These are phyloP conservation scores for Sporothrix brasiliensis DNA, from an alignment of 2,329 filamentous ascomycete genomes.

Conservation along the genomic window DNA sequence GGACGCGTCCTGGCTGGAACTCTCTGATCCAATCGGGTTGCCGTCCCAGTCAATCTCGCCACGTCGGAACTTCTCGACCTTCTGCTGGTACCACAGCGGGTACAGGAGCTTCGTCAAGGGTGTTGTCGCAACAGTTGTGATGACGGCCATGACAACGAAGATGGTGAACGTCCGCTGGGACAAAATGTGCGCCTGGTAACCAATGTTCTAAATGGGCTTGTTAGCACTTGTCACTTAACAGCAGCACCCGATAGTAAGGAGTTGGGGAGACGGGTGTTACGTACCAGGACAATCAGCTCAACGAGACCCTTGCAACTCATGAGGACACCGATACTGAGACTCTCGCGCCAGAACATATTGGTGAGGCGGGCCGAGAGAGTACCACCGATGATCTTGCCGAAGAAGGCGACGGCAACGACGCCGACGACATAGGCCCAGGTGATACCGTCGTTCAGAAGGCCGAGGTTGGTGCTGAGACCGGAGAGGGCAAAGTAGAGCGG, in stretches of 20 bases:
- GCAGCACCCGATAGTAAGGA: neutral
- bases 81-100: conserved; percentile 63
- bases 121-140: conserved; percentile 83
- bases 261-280: conserved; percentile 38
- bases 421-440: conserved; percentile 90
- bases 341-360: conserved; percentile 87
- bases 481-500: conserved; percentile 94
- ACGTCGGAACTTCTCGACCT: conserved; percentile 63
- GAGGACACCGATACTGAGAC: conserved; percentile 79
- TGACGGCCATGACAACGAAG: conserved; percentile 88
- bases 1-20: conserved; percentile 37
- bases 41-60: conserved; percentile 87
- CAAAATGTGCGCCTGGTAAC: conserved; percentile 79
- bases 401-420: conserved; percentile 78
- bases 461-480: conserved; percentile 84
- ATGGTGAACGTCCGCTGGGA: conserved; percentile 85
- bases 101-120: conserved; percentile 75
- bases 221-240: conserved; percentile 31
- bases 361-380: conserved; percentile 74
- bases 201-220: conserved; percentile 60
- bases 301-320: conserved; percentile 98
- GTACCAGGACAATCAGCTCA: conserved; percentile 88
- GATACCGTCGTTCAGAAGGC: conserved; percentile 76
- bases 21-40: conserved; percentile 45
- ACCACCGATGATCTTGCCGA: conserved; percentile 82